Evolutionary conservation across 139 green algal species (phyloP).

Genomic region (Gonium pectorale): DNA sequence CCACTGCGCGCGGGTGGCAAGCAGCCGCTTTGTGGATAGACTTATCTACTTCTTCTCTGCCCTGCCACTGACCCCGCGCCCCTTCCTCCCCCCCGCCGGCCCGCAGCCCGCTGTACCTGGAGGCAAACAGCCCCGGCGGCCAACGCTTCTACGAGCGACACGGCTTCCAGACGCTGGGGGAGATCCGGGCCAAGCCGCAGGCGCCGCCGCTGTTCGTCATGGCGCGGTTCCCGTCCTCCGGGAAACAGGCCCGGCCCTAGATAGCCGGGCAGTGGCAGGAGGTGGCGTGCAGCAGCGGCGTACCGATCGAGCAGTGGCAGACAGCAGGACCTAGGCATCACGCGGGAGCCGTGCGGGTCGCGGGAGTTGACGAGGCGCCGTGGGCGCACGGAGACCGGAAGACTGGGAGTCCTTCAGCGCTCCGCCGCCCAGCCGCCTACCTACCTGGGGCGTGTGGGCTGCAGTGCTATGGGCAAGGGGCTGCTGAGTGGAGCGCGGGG

Average conservation of each 20-base stretch:
- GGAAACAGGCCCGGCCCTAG: too few species aligned
- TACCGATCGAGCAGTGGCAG: too few species aligned
- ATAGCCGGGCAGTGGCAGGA: too few species aligned
- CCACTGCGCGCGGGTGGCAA: neutral
- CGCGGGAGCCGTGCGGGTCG: too few species aligned
- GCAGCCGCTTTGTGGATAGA: neutral
- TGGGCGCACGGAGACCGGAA: too few species aligned
- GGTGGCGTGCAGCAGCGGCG: neutral
- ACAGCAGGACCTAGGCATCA: too few species aligned
- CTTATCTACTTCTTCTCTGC: neutral
- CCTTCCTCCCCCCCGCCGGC: neutral
- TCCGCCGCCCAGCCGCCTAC: too few species aligned
- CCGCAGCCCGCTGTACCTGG: conserved; percentile 19
- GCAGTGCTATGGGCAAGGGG: too few species aligned
- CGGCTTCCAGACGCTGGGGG: conserved; percentile 16
- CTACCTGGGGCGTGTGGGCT: too few species aligned
- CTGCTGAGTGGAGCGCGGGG: too few species aligned
- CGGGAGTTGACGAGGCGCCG: too few species aligned
- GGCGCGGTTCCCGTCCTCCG: neutral
- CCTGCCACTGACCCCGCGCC: neutral
- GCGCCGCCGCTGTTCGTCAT: neutral
- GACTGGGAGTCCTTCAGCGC: too few species aligned
- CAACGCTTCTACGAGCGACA: conserved; percentile 13
- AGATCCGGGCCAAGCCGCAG: neutral
- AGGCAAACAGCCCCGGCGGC: neutral